Evolutionary conservation across 2,329 filamentous ascomycete species (phyloP), one percentile per base, ranked within the genome.

Genomic region (Cadophora luteo-olivacea): DNA sequence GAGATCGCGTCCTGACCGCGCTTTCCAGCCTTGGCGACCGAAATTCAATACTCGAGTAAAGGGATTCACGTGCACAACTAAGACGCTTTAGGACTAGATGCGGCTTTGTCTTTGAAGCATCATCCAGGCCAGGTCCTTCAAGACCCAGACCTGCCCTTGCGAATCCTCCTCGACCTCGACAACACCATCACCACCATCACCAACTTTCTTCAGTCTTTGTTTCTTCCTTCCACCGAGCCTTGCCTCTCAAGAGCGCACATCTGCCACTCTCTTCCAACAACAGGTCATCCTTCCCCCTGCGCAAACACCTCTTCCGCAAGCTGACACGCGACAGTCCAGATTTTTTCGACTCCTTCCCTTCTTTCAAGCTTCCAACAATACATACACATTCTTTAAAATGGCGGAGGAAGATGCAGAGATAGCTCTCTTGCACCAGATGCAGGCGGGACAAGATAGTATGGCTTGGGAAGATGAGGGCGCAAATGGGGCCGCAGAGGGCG

Each of bases 341-440:
- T 45, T 24, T 36, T 16, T 11, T 32, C 9, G 22, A n/a, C 45
- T 12, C 24, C 14, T 38, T 49, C 33, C 12, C 29, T 41, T 52
- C 29, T 48, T 57, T 57, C 38, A n/a, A 67, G 14, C 9, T 57
- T 52, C 58, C 33, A 60, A 58, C 51, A 61, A 25, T 32, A 14
- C 19, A 45, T 24, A 58, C 19, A 55, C 58, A 63, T 19, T 58
- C 51, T 65, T 68, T 61, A 76, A 60, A 63, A 78, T 78, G 77
- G 73, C 75, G 74, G 77, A 77, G 76, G 77, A 78, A 72, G 77
- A 77, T 71, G 76, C 73, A 70, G 77, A 79, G 69, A 78, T 79
- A 75, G 77, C 77, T 76, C 77, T 78, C 69, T 74, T 79, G 70
- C 77, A 77, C 73, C 73, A 76, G 69, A 74, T 79, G 68, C 77